Base-by-base conservation (phyloP, 164 flowering plant genomes). In the Taxillus chinensis region DNA sequence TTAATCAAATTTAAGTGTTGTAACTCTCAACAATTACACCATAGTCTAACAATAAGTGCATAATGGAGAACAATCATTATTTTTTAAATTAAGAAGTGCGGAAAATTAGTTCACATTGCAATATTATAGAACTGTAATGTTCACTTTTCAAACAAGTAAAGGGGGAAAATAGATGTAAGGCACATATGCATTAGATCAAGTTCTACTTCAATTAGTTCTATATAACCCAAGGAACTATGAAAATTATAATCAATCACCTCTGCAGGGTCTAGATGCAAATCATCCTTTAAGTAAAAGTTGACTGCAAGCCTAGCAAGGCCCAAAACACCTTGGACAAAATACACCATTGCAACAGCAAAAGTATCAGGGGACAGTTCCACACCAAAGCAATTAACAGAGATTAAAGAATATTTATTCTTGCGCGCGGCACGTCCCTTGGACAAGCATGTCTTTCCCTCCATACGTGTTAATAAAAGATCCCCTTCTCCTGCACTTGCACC, bases 221-320 rank as follows among this genome's bases (percentile, higher is more conserved):
- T 27, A 27, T 27, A 27, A 27, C 27, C 27, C 27, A 27, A 27
- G 27, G 27, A 27, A 27, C 27, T 27, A 27, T 27, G 27, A 27
- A 27, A 27, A 27, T 27, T 27, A 27, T 27, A 27, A 27, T 27
- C 27, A 27, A 27, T 27, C 77, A 92, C 99, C 95, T 95, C 99
- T 40, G 99, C 96, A 50, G 99, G 99, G 73, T 95, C 96, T 55
- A 95, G 82, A 80, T 90, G 97, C 66, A 95, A 77, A 66, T 95
- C 97, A 71, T 95, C 99, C 75, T 95, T 95, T 62, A 95, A 73
- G 68, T 90, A 95, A 74, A 95, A 95, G 75, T 84, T 89, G 55
- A 95, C 99, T 45, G 96, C 99, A 69, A 95, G 95, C 77, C 97
- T 84, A n/a, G 99, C 67, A 57, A 95, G 93, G 59, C 97, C 96